Evolutionary conservation across 805 yeast species (phyloP).

Genomic region (Yamadazyma tumulicola): DNA sequence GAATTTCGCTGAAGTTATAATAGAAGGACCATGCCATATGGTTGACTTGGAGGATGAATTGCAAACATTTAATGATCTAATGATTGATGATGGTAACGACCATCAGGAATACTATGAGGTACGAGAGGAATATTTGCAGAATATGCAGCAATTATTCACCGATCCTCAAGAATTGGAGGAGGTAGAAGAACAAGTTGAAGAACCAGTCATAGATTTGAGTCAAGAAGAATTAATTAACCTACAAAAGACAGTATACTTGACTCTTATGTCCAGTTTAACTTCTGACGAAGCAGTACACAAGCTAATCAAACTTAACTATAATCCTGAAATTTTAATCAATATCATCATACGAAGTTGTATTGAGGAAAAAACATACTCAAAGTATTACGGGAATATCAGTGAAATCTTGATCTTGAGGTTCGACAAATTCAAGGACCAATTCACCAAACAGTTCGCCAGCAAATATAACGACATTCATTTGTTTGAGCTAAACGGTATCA

Average conservation of each 20-base stretch:
- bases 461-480: constrained; percentile 60
- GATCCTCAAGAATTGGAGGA: constrained; percentile 1
- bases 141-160: constrained; percentile 9
- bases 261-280: constrained; percentile 85
- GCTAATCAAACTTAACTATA: constrained; percentile 46
- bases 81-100: constrained; percentile 37
- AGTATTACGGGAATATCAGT: constrained; percentile 75
- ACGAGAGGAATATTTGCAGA: constrained; percentile 45
- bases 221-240: constrained; percentile 58
- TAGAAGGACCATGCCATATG: constrained; percentile 34
- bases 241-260: constrained; percentile 75
- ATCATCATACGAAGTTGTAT: constrained; percentile 78
- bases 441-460: constrained; percentile 49
- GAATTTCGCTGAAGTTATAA: constrained; percentile 8
- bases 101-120: constrained; percentile 49
- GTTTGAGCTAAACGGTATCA: constrained; percentile 65
- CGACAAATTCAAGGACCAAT: constrained; percentile 43
- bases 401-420: constrained; percentile 44
- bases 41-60: constrained; percentile 52
- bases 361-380: constrained; percentile 83
- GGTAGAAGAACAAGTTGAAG: background rate
- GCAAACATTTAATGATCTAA: constrained; percentile 43
- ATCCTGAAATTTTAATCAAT: constrained; percentile 57
- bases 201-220: constrained; percentile 61
- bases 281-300: constrained; percentile 93